Percentiles rank a stretch among this genome's conserved stretches.
Evolutionary conservation across 176 grass and related monocot genomes (phyloP).

Genomic region (Bolboschoenus planiculmis): DNA sequence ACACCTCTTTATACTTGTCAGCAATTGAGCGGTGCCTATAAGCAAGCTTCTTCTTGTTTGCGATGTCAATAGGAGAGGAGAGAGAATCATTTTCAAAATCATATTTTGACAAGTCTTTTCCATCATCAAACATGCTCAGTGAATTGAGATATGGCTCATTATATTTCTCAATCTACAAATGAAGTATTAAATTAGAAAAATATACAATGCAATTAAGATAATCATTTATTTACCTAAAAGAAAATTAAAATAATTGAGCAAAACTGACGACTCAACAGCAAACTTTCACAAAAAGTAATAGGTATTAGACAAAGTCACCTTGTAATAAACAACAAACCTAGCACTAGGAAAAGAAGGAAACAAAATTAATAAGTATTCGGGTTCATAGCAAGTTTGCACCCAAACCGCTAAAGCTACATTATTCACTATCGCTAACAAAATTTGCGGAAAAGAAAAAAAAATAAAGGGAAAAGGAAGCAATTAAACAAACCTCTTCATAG

Average conservation of each 20-base stretch:
- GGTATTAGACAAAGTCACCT: background rate
- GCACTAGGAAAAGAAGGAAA: background rate
- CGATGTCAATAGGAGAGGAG: slow-evolving; percentile 67
- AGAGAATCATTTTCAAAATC: slow-evolving; percentile 73
- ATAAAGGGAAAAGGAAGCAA: background rate
- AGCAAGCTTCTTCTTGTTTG: slow-evolving; percentile 87
- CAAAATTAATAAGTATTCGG: background rate
- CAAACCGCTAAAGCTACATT: background rate
- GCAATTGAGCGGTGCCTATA: slow-evolving; percentile 68
- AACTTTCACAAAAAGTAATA: too few relatives aligned
- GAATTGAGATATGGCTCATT: slow-evolving; percentile 78
- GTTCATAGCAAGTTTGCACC: background rate
- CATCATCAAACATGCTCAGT: slow-evolving; percentile 78
- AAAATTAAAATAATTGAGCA: background rate
- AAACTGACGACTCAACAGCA: background rate
- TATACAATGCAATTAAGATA: background rate
- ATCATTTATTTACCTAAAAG: background rate
- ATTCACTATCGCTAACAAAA: background rate
- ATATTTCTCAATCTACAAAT: slow-evolving; percentile 78
- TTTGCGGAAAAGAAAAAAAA: background rate
- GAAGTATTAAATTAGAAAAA: slow-evolving; percentile 13
- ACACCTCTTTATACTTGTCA: slow-evolving; percentile 89
- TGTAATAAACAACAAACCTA: background rate
- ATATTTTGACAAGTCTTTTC: slow-evolving; percentile 66
- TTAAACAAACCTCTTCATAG: slow-evolving; percentile 66